Conservation (phyloP, 169 alveolate species). For the Neospora caninum region DNA sequence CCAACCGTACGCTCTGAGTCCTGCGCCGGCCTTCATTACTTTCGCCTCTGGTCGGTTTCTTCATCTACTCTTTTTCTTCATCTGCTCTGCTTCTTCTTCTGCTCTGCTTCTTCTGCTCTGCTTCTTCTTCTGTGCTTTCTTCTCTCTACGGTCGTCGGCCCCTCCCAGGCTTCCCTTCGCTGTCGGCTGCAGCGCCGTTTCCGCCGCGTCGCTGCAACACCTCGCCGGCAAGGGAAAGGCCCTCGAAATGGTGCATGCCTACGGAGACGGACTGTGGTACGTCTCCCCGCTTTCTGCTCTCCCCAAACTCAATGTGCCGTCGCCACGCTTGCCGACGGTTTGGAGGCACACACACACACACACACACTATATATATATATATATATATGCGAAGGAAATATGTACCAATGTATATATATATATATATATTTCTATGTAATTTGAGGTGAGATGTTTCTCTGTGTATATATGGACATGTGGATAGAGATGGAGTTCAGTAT, state of each 20-base stretch:
- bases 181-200: constrained; percentile 51
- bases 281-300: not conserved
- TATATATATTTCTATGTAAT: not conserved
- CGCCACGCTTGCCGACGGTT: not conserved
- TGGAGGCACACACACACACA: not conserved
- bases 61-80: not conserved
- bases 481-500: too few relatives aligned
- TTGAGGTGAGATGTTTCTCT: not conserved
- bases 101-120: not conserved
- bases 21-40: too few relatives aligned
- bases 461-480: not conserved
- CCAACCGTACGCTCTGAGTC: too few relatives aligned
- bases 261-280: constrained; percentile 63
- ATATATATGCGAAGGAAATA: not conserved
- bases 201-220: constrained; percentile 42
- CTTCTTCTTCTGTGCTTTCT: not conserved
- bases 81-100: not conserved
- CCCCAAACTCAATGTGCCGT: not conserved
- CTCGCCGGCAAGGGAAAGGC: constrained; percentile 62
- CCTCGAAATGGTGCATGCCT: constrained; percentile 42
- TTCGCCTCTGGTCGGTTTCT: not conserved
- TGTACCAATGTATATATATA: not conserved
- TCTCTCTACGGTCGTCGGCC: too few relatives aligned
- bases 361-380: not conserved
- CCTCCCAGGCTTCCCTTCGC: constrained; percentile 51